Conservation (phyloP, 306 rosid genomes). For the Lathyrus aphaca region DNA sequence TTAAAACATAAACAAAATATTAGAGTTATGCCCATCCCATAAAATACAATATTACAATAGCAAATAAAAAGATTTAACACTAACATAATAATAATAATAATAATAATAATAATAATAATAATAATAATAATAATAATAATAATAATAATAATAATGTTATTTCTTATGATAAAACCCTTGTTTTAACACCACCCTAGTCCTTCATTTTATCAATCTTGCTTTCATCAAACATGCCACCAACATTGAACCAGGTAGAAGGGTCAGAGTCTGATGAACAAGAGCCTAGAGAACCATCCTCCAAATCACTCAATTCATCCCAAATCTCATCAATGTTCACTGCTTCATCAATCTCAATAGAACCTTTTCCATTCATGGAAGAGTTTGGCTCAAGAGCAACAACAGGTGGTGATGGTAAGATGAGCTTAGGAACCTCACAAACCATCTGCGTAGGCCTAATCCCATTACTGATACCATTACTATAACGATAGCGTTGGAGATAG, state of each 20-base stretch:
- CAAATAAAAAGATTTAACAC: background rate
- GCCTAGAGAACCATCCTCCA: background rate
- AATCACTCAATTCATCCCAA: background rate
- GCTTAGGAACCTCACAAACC: background rate
- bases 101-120: too few species aligned
- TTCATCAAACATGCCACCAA: background rate
- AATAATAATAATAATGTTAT: background rate
- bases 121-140: too few species aligned
- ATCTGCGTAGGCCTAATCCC: background rate
- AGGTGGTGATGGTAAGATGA: background rate
- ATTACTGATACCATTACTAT: background rate
- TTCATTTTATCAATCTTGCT: background rate
- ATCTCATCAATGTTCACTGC: background rate
- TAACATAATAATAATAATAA: constrained; percentile 1
- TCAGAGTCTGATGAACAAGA: background rate
- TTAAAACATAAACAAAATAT: background rate
- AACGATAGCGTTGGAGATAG: constrained; percentile 1
- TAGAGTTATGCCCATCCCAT: background rate
- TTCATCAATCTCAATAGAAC: background rate
- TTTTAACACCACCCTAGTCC: background rate
- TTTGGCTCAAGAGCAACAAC: background rate
- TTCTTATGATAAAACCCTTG: too few species aligned
- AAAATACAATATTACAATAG: background rate
- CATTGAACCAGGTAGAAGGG: background rate
- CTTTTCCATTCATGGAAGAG: background rate